Evolutionary conservation across 345 rosid species (phyloP).

Genomic region (Cardamine chenopodiifolia): DNA sequence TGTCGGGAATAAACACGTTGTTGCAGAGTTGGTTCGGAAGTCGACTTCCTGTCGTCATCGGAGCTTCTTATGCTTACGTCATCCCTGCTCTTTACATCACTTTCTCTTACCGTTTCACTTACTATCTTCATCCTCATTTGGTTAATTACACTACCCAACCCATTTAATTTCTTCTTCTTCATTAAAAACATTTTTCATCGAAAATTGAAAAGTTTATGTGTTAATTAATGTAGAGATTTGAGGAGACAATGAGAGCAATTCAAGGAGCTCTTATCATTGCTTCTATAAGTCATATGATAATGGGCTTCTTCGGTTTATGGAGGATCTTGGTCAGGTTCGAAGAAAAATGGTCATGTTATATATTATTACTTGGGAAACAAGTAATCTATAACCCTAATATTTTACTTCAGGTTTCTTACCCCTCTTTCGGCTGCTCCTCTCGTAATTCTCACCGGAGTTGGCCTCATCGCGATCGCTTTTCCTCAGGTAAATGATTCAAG

Average conservation of each 20-base stretch:
- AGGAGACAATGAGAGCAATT: slow-evolving; percentile 58
- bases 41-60: slow-evolving; percentile 84
- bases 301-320: slow-evolving; percentile 89
- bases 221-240: slow-evolving; percentile 59
- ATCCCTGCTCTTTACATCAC: slow-evolving; percentile 73
- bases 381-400: background rate
- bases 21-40: slow-evolving; percentile 71
- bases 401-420: slow-evolving; percentile 59
- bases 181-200: background rate
- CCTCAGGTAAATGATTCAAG: slow-evolving; percentile 58
- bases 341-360: background rate
- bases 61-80: slow-evolving; percentile 72
- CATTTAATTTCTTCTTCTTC: background rate
- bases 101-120: slow-evolving; percentile 48
- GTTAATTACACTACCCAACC: slow-evolving; percentile 41
- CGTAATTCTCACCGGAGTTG: slow-evolving; percentile 82
- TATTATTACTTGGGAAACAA: background rate
- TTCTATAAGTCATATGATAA: slow-evolving; percentile 55
- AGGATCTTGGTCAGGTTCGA: slow-evolving; percentile 67
- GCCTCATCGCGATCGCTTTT: slow-evolving; percentile 69
- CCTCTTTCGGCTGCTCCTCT: slow-evolving; percentile 87
- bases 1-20: slow-evolving; percentile 79
- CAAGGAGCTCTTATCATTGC: slow-evolving; percentile 87
- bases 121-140: slow-evolving; percentile 52
- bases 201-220: background rate